Percentiles rank a stretch among this genome's conserved stretches.
phyloP scores from a whole-genome alignment of 2,329 filamentous ascomycete genomes.

The Harringtonia aguacate region DNA sequence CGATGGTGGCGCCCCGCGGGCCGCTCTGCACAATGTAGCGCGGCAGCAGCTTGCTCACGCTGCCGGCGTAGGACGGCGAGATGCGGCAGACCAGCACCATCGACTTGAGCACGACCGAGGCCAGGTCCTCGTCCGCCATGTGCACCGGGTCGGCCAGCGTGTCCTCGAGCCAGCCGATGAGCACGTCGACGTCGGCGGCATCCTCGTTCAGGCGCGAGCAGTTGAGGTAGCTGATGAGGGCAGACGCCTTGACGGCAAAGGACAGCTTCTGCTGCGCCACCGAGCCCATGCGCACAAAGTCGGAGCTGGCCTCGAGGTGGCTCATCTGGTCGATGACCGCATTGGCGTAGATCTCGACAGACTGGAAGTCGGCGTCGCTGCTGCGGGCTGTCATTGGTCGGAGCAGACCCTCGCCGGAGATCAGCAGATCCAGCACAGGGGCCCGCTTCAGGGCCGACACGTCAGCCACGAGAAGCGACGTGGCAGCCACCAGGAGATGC shows the following conservation, averaged over 20 bases:
- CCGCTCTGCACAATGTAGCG: constrained; percentile 80
- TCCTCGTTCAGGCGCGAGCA: constrained; percentile 77
- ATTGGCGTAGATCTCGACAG: constrained; percentile 54
- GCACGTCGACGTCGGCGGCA: constrained; percentile 63
- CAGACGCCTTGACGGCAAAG: constrained; percentile 73
- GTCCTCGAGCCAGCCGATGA: constrained; percentile 80
- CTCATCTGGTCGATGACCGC: constrained; percentile 76
- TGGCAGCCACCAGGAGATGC: constrained; percentile 68
- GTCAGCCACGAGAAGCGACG: constrained; percentile 60
- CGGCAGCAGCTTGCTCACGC: constrained; percentile 68
- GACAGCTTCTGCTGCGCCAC: constrained; percentile 79
- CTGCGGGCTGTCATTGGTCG: constrained; percentile 28
- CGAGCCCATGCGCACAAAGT: constrained; percentile 80
- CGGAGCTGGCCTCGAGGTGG: constrained; percentile 76
- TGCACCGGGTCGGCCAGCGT: constrained; percentile 68
- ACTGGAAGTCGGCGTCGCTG: constrained; percentile 41
- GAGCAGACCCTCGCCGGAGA: constrained; percentile 39
- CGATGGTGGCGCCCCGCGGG: constrained; percentile 57
- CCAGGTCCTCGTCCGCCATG: constrained; percentile 70
- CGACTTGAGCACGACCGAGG: constrained; percentile 66
- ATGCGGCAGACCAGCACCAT: constrained; percentile 73
- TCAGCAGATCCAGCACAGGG: constrained; percentile 65
- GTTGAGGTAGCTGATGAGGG: constrained; percentile 74
- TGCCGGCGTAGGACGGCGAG: constrained; percentile 61
- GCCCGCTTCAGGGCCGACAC: constrained; percentile 45